phyloP scores from a whole-genome alignment of 208 protist species.

The Leishmania lainsoni region DNA sequence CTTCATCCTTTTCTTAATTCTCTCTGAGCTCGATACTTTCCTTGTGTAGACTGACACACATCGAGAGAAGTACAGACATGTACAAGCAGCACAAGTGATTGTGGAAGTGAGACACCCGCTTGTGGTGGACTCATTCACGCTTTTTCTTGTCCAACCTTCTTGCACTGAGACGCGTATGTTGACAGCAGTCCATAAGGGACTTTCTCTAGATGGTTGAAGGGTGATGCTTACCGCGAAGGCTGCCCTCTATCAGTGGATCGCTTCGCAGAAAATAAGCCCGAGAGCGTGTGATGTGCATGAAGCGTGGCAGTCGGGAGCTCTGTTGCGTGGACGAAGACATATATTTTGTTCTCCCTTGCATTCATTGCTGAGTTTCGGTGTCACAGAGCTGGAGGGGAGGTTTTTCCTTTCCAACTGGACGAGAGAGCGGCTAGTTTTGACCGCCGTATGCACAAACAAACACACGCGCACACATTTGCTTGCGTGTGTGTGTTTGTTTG shows the following conservation, averaged over 20 bases:
- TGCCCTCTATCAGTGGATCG: slow-evolving; percentile 44
- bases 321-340: not conserved
- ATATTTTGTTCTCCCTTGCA: not conserved
- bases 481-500: too few species aligned
- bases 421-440: not conserved
- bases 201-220: slow-evolving; percentile 1
- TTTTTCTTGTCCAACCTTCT: not conserved
- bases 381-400: not conserved
- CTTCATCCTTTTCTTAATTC: not conserved
- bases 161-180: not conserved
- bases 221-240: slow-evolving; percentile 66
- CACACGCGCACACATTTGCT: too few species aligned
- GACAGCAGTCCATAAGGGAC: not conserved
- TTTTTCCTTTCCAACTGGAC: not conserved
- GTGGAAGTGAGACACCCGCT: not conserved
- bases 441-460: too few species aligned
- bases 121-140: not conserved
- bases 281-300: slow-evolving; percentile 13
- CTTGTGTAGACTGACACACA: not conserved
- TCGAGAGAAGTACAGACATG: not conserved
- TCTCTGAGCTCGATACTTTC: not conserved
- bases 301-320: not conserved
- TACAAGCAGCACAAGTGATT: not conserved
- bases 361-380: not conserved
- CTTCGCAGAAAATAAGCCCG: slow-evolving; percentile 70